Conservation (phyloP, 192 early-diverging fungal species). For the Ambispora gerdemannii region DNA sequence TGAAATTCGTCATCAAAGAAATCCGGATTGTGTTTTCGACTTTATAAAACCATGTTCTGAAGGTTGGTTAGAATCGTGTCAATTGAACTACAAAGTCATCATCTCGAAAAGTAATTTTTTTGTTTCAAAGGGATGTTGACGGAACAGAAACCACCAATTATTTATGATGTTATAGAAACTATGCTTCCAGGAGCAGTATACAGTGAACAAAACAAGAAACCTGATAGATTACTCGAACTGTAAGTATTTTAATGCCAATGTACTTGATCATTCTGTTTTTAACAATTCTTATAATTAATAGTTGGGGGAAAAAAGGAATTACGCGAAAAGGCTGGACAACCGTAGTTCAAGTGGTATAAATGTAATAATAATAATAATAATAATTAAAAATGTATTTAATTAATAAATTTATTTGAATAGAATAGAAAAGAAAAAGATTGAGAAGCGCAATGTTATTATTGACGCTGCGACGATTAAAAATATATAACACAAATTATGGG, state of each 20-base stretch:
- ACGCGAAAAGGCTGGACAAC: slow-evolving; percentile 54
- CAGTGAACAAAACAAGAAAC: slow-evolving; percentile 56
- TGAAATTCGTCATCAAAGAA: slow-evolving; percentile 90
- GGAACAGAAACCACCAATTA: slow-evolving; percentile 78
- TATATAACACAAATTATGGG: too few species aligned
- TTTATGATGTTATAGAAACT: slow-evolving; percentile 88
- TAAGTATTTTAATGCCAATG: slow-evolving; percentile 44
- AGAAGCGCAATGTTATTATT: too few species aligned
- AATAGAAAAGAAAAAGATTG: too few species aligned
- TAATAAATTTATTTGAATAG: slow-evolving; percentile 7
- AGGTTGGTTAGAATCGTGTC: too few species aligned
- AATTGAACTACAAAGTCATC: too few species aligned
- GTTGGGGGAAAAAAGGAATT: slow-evolving; percentile 50
- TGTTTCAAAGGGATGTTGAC: slow-evolving; percentile 45
- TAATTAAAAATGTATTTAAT: background rate
- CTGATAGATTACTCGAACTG: slow-evolving; percentile 74
- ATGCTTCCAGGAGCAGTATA: slow-evolving; percentile 77
- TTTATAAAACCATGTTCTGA: slow-evolving; percentile 74
- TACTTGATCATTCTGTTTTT: background rate
- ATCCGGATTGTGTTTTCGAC: slow-evolving; percentile 93
- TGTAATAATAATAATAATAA: background rate
- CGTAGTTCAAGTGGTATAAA: slow-evolving; percentile 39
- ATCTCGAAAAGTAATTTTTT: too few species aligned
- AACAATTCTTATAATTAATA: slow-evolving; percentile 12
- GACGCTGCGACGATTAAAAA: too few species aligned